Evolutionary conservation across 768 basidiomycete genomes (phyloP), one percentile per base, ranked within the genome.

Genomic region (Kwoniella heveanensis): DNA sequence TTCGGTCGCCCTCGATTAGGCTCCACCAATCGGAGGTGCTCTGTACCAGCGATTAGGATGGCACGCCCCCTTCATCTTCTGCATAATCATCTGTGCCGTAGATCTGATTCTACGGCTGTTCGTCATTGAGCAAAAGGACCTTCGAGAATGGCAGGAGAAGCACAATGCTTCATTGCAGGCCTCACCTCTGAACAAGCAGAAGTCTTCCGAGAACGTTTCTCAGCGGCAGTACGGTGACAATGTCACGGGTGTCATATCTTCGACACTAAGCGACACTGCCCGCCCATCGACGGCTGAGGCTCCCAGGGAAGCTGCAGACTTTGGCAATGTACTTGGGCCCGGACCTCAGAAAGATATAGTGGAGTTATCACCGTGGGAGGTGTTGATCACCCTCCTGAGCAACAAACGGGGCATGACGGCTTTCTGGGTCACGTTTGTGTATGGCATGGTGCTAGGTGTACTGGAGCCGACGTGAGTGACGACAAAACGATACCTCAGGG

Each of bases 61-160:
- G 77, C 52, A 78, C 32, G 68, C 74, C 1, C 77, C 77, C 2
- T 74, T 72, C 61, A 68, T 78, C 26, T 76, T 78, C 54, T 64
- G 62, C 54, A 76, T 78, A 54, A 64, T 69, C 56, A 50, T 70
- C 48, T 65, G 57, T n/a, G 65, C 55, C 0, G 44, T 72, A 27
- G 77, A 78, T 57, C 62, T 74, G 21, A 37, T 76, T 27, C 63
- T 63, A 4, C 71, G 77, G 3, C 49, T 78, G 4, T 58, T 76
- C 22, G 67, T 78, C 32, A 58, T 77, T 27, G 76, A 77, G 47
- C 69, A 67, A 30, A 71, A 69, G 27, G 65, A 73, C 17, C 32
- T 71, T 4, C 21, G 47, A 24, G 22, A 60, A 32, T 66, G 54
- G 48, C 52, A 60, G 12, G 46, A 21, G n/a, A 57, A n/a, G 12